Conservation (phyloP, 129 eudicot genomes). For the Flaveria linearis region DNA sequence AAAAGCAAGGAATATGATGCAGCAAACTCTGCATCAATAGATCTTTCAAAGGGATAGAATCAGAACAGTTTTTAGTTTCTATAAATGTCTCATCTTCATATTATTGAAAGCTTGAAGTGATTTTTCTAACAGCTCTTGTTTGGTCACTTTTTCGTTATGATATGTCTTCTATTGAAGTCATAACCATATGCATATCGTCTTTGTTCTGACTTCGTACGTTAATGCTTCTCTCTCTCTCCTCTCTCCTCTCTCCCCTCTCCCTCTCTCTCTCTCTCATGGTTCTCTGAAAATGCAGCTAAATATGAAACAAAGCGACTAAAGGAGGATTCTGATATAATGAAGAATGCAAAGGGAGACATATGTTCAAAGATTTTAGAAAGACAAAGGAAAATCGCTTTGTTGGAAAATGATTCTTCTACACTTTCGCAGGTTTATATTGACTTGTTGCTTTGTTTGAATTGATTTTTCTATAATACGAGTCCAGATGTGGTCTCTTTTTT, state of each 20-base stretch:
- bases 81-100: neutral
- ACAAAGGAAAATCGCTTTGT: slow-evolving; percentile 54
- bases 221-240: neutral
- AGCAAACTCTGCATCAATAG: slow-evolving; percentile 11
- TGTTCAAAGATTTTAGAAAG: slow-evolving; percentile 68
- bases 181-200: neutral
- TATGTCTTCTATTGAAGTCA: neutral
- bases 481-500: neutral
- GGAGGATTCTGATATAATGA: slow-evolving; percentile 59
- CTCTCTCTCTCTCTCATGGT: slow-evolving; percentile 17
- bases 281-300: slow-evolving; percentile 52
- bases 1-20: neutral
- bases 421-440: slow-evolving; percentile 57
- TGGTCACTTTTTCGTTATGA: slow-evolving; percentile 29
- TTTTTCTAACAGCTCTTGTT: slow-evolving; percentile 13
- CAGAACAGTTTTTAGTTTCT: neutral
- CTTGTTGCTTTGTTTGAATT: neutral
- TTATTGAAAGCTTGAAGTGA: neutral
- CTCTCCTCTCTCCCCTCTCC: neutral
- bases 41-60: slow-evolving; percentile 17
- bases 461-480: neutral
- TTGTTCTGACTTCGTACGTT: slow-evolving; percentile 2
- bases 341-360: slow-evolving; percentile 57
- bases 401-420: slow-evolving; percentile 71
- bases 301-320: slow-evolving; percentile 52